A percentile compares a stretch with the other conserved stretches of the same genome.
Evolutionary conservation across 495 filamentous ascomycete genomes (phyloP).

Genomic region (Penicillium verhagenii): DNA sequence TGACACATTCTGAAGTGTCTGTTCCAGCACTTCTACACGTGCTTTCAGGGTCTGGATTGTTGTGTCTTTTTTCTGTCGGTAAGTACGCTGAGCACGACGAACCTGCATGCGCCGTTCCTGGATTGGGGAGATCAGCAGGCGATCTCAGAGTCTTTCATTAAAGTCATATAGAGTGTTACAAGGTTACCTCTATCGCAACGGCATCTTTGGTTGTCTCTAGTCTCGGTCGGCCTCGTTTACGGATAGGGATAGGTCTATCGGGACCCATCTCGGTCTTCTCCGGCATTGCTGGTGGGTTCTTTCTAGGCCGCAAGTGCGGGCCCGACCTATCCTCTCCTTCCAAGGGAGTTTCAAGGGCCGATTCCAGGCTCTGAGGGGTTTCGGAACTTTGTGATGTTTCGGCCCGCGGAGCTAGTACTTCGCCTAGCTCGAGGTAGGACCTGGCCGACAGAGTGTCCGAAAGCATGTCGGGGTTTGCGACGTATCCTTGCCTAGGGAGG

Average conservation of each 20-base stretch:
- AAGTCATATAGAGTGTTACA: neutral
- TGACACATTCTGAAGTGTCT: conserved; percentile 68
- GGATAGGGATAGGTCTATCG: conserved; percentile 18
- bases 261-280: conserved; percentile 14
- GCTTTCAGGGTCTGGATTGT: conserved; percentile 70
- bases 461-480: neutral
- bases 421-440: conserved; percentile 19
- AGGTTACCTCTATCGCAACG: conserved; percentile 23
- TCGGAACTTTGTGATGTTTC: neutral
- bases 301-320: conserved; percentile 8
- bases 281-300: conserved; percentile 1
- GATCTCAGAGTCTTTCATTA: neutral
- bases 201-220: conserved; percentile 23
- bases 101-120: conserved; percentile 75
- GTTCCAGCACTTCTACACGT: conserved; percentile 65
- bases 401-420: neutral
- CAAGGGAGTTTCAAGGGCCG: neutral
- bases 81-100: conserved; percentile 80
- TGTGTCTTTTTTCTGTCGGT: conserved; percentile 79
- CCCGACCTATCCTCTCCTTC: conserved; percentile 5
- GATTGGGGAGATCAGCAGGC: neutral
- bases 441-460: conserved; percentile 14
- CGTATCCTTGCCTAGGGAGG: neutral
- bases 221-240: conserved; percentile 30
- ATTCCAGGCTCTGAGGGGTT: neutral